These are phyloP conservation scores for Zalaria obscura DNA, from an alignment of 2,329 filamentous ascomycete species.

Conservation along the genomic window DNA sequence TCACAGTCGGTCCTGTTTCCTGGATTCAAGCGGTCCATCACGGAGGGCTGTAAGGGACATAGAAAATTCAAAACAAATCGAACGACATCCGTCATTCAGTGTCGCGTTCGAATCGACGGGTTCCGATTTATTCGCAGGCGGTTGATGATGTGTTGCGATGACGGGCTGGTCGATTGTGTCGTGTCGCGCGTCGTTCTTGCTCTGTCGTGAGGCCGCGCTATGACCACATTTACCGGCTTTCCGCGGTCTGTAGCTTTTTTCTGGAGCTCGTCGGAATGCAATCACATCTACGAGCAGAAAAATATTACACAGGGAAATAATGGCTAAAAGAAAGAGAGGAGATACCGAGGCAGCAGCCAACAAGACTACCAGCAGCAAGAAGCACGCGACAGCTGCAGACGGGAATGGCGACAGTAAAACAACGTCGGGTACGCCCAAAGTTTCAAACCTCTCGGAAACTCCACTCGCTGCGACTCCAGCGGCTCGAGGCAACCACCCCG, in stretches of 20 bases:
- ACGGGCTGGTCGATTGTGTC: no score
- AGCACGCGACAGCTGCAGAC: conserved; percentile 3
- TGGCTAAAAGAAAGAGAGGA: conserved; percentile 12
- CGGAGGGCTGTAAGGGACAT: conserved; percentile 34
- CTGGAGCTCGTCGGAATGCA: no score
- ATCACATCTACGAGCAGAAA: no score
- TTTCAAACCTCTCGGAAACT: neutral
- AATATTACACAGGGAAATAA: neutral
- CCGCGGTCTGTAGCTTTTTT: no score
- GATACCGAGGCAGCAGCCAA: conserved; percentile 1
- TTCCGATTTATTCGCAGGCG: no score
- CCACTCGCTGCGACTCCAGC: neutral
- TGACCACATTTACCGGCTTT: no score
- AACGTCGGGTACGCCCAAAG: conserved; percentile 1
- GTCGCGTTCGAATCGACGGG: neutral
- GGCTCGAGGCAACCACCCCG: conserved; percentile 1
- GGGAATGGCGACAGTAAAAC: neutral
- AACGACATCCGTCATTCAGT: neutral
- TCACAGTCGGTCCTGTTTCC: conserved; percentile 30
- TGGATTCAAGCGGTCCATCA: conserved; percentile 24
- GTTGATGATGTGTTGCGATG: no score
- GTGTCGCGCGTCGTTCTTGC: no score
- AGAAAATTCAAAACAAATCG: conserved; percentile 16
- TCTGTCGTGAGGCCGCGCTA: no score
- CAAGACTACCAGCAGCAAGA: neutral